Evolutionary conservation across 1,139 yeast genomes (phyloP).

Genomic region (Lodderomyces metapsilosis): DNA sequence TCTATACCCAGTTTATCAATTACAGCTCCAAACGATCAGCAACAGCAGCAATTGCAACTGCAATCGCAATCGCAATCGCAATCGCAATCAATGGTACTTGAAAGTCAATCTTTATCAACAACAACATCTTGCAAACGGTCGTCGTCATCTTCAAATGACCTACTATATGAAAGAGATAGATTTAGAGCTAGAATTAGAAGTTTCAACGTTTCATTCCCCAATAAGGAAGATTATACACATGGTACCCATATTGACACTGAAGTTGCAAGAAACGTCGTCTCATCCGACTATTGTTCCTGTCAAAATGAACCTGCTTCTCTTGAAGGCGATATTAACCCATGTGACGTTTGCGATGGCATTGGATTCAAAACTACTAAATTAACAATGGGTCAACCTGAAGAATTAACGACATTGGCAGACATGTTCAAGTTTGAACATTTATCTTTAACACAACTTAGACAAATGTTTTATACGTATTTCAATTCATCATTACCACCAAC

Average conservation of each 20-base stretch:
- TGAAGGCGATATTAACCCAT: conserved; percentile 12
- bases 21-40: not conserved
- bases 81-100: too few species aligned
- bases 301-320: conserved; percentile 8
- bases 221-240: too few species aligned
- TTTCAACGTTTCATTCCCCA: conserved; percentile 22
- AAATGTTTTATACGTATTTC: conserved; percentile 48
- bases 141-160: conserved; percentile 43
- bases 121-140: conserved; percentile 30
- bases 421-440: conserved; percentile 19
- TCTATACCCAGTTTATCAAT: conserved; percentile 1
- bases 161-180: conserved; percentile 42
- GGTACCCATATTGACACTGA: not conserved
- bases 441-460: conserved; percentile 29
- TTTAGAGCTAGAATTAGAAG: conserved; percentile 41
- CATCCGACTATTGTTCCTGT: not conserved
- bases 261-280: not conserved
- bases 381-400: conserved; percentile 17
- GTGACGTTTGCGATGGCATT: conserved; percentile 41
- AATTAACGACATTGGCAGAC: not conserved
- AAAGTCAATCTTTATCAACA: not conserved
- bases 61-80: not conserved
- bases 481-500: conserved; percentile 64
- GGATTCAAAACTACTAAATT: conserved; percentile 40
- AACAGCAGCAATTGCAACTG: not conserved